These are phyloP conservation scores for Ephemerocybe angulata DNA, from an alignment of 768 basidiomycete genomes.

Conservation along the genomic window DNA sequence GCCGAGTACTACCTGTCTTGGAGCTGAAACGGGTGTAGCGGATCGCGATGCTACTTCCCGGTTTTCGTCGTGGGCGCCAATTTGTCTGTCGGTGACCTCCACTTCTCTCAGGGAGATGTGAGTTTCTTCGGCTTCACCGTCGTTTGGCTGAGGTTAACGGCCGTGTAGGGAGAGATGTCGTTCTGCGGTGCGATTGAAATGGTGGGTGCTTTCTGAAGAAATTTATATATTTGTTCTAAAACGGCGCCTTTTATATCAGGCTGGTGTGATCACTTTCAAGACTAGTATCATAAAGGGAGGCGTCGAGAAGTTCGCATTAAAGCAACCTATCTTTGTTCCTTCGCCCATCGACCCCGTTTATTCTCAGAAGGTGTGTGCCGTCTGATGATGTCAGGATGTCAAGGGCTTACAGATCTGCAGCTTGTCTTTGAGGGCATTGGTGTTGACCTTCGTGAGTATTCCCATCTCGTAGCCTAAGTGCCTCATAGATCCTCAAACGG, in stretches of 20 bases:
- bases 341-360: conserved; percentile 75
- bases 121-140: conserved; percentile 4
- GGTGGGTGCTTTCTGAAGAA: conserved; percentile 29
- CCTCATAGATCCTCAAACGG: background rate
- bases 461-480: background rate
- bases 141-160: background rate
- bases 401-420: conserved; percentile 24
- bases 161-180: conserved; percentile 59
- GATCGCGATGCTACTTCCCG: conserved; percentile 72
- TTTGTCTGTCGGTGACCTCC: conserved; percentile 73
- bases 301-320: conserved; percentile 67
- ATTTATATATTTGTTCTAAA: background rate
- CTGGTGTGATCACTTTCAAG: conserved; percentile 69
- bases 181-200: conserved; percentile 81
- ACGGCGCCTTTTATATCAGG: conserved; percentile 28
- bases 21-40: conserved; percentile 34
- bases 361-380: conserved; percentile 56
- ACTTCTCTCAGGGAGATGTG: conserved; percentile 77
- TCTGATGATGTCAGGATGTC: too few relatives aligned
- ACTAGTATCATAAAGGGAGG: conserved; percentile 73
- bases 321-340: conserved; percentile 73
- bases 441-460: conserved; percentile 59
- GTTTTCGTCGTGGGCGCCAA: conserved; percentile 76
- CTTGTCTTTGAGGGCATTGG: conserved; percentile 74
- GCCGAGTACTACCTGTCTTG: background rate